Conservation (phyloP, 805 yeast genomes). For the Lipomyces chichibuensis region DNA sequence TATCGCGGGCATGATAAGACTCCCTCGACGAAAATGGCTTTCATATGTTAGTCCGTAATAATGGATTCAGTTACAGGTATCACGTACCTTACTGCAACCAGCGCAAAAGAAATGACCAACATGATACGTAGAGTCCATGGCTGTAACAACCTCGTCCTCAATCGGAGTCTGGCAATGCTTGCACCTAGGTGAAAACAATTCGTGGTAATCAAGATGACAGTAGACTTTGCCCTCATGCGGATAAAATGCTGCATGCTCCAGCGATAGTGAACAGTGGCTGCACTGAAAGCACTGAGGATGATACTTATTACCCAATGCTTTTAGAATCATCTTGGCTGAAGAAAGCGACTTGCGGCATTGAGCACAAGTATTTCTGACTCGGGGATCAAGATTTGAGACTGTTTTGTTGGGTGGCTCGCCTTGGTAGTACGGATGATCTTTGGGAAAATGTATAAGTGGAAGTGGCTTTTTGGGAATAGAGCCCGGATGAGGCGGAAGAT, state of each 20-base stretch:
- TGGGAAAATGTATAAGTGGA: constrained; percentile 23
- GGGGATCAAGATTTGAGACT: constrained; percentile 1
- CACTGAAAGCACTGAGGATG: constrained; percentile 36
- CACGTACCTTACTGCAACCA: constrained; percentile 38
- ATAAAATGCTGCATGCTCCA: constrained; percentile 35
- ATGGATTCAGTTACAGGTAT: background rate
- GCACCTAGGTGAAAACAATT: constrained; percentile 42
- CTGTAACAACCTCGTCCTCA: constrained; percentile 41
- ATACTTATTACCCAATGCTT: constrained; percentile 29
- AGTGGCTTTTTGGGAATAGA: constrained; percentile 13
- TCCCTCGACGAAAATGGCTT: constrained; percentile 34
- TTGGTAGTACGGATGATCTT: constrained; percentile 24
- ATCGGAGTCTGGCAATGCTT: constrained; percentile 41
- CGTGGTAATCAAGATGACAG: constrained; percentile 44
- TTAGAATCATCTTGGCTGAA: constrained; percentile 23
- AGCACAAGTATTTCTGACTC: constrained; percentile 17
- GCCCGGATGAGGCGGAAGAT: background rate
- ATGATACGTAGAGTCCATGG: constrained; percentile 41
- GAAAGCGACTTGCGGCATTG: constrained; percentile 22
- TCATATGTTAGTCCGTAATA: background rate
- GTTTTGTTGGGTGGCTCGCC: constrained; percentile 11
- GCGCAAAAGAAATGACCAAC: constrained; percentile 44
- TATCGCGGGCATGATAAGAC: constrained; percentile 37
- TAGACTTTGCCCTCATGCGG: constrained; percentile 38
- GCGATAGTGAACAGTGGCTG: constrained; percentile 23